Evolutionary conservation across 2,329 filamentous ascomycete genomes (phyloP).

Genomic region (Rutstroemia sp.): DNA sequence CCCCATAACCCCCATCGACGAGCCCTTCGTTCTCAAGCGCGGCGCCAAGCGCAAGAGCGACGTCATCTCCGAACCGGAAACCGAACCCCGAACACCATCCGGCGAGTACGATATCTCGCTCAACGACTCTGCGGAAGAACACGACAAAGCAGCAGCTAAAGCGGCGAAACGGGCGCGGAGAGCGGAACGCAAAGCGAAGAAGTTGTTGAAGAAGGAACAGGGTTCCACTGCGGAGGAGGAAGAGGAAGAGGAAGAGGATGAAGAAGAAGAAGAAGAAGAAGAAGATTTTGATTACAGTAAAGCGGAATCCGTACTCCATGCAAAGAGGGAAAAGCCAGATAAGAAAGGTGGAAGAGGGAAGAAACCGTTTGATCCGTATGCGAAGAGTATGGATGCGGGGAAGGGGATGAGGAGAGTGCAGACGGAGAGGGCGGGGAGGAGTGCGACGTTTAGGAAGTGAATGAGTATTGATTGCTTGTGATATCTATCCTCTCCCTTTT

Average conservation of each 20-base stretch:
- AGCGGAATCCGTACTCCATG: slow-evolving; percentile 67
- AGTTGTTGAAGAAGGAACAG: slow-evolving; percentile 26
- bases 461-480: too few species aligned
- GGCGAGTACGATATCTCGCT: slow-evolving; percentile 26
- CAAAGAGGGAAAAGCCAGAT: slow-evolving; percentile 29
- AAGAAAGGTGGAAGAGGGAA: slow-evolving; percentile 37
- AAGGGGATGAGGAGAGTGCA: slow-evolving; percentile 50
- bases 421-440: slow-evolving; percentile 56
- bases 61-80: slow-evolving; percentile 15
- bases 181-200: slow-evolving; percentile 30
- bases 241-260: slow-evolving; percentile 21
- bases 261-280: slow-evolving; percentile 27
- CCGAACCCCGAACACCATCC: slow-evolving; percentile 7
- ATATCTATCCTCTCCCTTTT: too few species aligned
- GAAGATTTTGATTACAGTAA: slow-evolving; percentile 72
- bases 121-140: slow-evolving; percentile 29
- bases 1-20: slow-evolving; percentile 27
- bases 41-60: slow-evolving; percentile 46
- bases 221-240: slow-evolving; percentile 26
- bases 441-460: slow-evolving; percentile 59
- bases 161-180: slow-evolving; percentile 23
- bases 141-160: slow-evolving; percentile 11
- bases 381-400: slow-evolving; percentile 61
- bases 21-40: slow-evolving; percentile 48
- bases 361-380: slow-evolving; percentile 69